Evolutionary conservation across 2,329 filamentous ascomycete genomes (phyloP), one percentile per base, ranked within the genome.

Genomic region (Phialophora chinensis): DNA sequence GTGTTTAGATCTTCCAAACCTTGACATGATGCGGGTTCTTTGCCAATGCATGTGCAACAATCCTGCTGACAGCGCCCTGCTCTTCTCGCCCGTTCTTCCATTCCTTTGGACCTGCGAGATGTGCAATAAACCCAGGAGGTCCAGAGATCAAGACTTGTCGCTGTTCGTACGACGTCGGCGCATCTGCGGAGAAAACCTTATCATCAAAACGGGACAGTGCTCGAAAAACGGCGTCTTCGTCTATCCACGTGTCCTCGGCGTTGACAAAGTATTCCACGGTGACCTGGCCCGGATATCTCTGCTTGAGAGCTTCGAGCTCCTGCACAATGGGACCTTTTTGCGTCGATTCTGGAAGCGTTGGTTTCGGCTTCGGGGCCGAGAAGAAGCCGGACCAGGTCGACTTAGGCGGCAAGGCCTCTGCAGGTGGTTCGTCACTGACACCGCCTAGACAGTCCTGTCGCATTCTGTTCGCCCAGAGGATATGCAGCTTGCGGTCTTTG

Each of bases 61-160:
- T 62, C 25, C 60, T 67, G 17, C 70, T 66, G 20, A 73, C 60
- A 5, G 67, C 52, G 27, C 72, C 72, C 62, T 73, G 72, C 60
- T 73, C 64, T 60, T 73, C 72, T 10, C 63, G 49, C 1, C 70
- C 70, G 57, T 70, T 65, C 7, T 49, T 63, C 72, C 70, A 72
- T 38, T 69, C 65, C 79, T 96, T 97, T 10, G 88, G 82, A 1
- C 95, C 94, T 2, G 92, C 92, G 79, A 91, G 91, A 70, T 90
- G 86, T 52, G 86, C 85, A 47, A 98, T 85, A 78, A 98, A 98
- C 0, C 95, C 94, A 62, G 96, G 92, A 0, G 95, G 94, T 0
- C 95, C 95, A 0, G 93, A 96, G 1, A 98, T 86, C 63, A 97
- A 83, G n/a, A 97, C 81, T 23, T 97, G 76, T 66, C 88, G 88